Evolutionary conservation across 2,329 filamentous ascomycete genomes (phyloP).

Genomic region (Boeremia exigua): DNA sequence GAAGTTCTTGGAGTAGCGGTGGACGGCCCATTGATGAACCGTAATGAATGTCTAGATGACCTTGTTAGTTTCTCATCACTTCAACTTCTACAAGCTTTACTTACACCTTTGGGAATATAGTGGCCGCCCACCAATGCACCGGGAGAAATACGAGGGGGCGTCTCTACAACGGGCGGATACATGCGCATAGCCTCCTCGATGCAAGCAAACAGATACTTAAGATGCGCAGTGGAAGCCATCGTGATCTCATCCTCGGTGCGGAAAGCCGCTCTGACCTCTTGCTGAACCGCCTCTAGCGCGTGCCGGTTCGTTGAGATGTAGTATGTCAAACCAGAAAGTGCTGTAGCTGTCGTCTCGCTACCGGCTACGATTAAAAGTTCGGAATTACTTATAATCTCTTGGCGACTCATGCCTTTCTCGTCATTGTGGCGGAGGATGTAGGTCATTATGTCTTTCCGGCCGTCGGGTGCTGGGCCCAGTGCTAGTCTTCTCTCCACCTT

Average conservation of each 20-base stretch:
- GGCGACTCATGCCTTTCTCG: constrained; percentile 21
- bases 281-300: not conserved
- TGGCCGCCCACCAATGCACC: not conserved
- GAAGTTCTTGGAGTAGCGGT: not conserved
- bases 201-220: constrained; percentile 25
- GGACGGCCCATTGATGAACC: not conserved
- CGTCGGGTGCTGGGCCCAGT: not conserved
- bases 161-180: constrained; percentile 20
- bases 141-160: not conserved
- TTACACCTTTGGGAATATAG: not conserved
- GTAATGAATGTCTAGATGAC: not conserved
- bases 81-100: not conserved
- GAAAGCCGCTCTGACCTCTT: not conserved
- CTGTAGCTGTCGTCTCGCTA: constrained; percentile 37
- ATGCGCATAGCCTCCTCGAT: constrained; percentile 25
- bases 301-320: not conserved
- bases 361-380: constrained; percentile 44
- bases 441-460: constrained; percentile 15
- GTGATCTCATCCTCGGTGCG: not conserved
- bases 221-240: not conserved
- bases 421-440: constrained; percentile 20
- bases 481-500: not conserved
- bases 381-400: constrained; percentile 40
- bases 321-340: not conserved
- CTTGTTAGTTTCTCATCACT: not conserved